Base-by-base conservation (phyloP, 441 rosid species). In the Adansonia gregorii region DNA sequence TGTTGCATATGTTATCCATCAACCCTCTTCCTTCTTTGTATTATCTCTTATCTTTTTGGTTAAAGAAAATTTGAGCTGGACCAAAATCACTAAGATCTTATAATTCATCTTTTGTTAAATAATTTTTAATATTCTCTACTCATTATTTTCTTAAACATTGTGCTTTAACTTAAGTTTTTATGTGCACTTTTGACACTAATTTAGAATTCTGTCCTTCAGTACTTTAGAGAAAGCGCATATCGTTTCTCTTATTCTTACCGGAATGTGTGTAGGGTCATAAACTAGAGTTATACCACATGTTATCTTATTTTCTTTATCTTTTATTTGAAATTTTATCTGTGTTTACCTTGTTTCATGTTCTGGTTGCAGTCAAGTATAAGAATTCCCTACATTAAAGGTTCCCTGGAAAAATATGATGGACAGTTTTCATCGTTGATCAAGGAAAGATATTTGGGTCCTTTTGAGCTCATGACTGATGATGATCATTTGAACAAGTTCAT, bases 341-440 rank as follows among this genome's bases (percentile, higher is more conserved):
- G 73, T 74, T 54, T 67, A 63, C 78, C 73, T 73, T 73, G 64
- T 19, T 64, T 64, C 81, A 60, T 84, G 70, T 76, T 86, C 45
- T 82, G 59, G 66, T 31, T 86, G 88, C 92, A 97, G 99, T 94
- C 98, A 77, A 82, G 91, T 78, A 84, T 91, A 80, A 92, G 99
- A 85, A 87, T 94, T 78, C 98, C 98, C 27, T 89, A 86, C 84
- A 89, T 97, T 78, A 90, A 80, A 86, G 88, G 87, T 85, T 90
- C 95, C 84, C 83, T 97, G 72, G 87, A 87, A 70, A 90, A 76
- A 58, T 87, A 92, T 82, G 85, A 83, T 2, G 98, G 98, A 63
- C 85, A 89, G 59, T 93, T 92, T 88, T 88, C 90, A 55, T 82
- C 88, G 10, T 82, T 92, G 85, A 88, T 93, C 82, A 89, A 89